These are phyloP conservation scores for Styphnolobium japonicum DNA, from an alignment of 306 rosid genomes.

Conservation along the genomic window DNA sequence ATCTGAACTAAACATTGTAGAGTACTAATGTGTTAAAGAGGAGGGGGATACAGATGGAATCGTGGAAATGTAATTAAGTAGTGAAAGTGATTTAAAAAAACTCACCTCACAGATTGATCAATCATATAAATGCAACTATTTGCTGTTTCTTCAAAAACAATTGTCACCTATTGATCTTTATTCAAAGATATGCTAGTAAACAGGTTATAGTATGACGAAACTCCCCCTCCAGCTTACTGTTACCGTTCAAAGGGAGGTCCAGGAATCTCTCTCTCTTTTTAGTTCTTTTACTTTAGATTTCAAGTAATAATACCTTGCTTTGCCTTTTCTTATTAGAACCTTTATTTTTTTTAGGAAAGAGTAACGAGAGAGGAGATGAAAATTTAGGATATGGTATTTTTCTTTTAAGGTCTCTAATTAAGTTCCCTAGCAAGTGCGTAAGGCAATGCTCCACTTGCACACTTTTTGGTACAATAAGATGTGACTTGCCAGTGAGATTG, in stretches of 20 bases:
- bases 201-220: background rate
- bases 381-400: background rate
- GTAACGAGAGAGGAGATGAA: background rate
- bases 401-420: background rate
- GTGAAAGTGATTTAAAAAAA: background rate
- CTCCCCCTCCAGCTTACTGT: too few relatives aligned
- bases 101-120: background rate
- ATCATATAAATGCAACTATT: background rate
- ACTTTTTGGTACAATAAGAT: too few relatives aligned
- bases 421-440: background rate
- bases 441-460: background rate
- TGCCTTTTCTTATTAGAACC: background rate
- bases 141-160: background rate
- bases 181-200: background rate
- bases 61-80: background rate
- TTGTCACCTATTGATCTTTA: background rate
- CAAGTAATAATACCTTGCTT: background rate
- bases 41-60: background rate
- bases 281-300: background rate
- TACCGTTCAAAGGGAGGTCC: background rate
- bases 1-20: conserved; percentile 82
- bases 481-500: background rate
- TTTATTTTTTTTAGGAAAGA: background rate
- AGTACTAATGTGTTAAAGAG: too few relatives aligned
- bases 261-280: background rate